Evolutionary conservation across 768 basidiomycete species (phyloP).

Genomic region (Podaxis sp.): DNA sequence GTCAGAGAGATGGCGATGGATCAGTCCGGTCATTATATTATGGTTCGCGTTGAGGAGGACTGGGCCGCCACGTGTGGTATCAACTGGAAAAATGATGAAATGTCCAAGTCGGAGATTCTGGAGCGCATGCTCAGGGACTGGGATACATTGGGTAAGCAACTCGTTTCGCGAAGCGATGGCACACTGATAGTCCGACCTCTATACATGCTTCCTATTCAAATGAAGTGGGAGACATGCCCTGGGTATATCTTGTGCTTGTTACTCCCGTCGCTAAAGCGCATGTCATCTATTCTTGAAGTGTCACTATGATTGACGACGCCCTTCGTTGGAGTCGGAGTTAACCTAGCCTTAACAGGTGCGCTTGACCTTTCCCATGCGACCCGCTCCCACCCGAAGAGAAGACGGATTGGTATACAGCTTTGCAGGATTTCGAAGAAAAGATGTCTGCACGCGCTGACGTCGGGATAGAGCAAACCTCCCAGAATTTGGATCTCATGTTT

Average conservation of each 20-base stretch:
- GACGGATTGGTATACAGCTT: neutral
- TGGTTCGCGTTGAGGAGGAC: conserved; percentile 4
- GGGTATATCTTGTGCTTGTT: neutral
- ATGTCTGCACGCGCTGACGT: neutral
- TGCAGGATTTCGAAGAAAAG: conserved; percentile 3
- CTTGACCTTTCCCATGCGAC: conserved; percentile 15
- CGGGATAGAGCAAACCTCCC: neutral
- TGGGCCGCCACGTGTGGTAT: conserved; percentile 13
- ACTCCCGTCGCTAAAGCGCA: neutral
- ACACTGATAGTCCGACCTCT: conserved; percentile 8
- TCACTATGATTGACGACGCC: conserved; percentile 21
- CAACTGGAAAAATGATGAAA: conserved; percentile 4
- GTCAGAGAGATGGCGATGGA: no score
- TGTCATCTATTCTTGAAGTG: conserved; percentile 1
- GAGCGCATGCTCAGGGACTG: neutral
- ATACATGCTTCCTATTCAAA: conserved; percentile 10
- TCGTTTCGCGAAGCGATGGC: conserved; percentile 6
- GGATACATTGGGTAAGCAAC: neutral
- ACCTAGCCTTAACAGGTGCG: conserved; percentile 18
- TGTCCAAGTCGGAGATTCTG: neutral
- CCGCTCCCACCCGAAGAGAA: neutral
- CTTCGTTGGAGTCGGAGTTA: conserved; percentile 21
- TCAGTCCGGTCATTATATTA: no score
- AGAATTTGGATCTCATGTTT: neutral
- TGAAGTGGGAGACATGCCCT: conserved; percentile 8